phyloP scores from a whole-genome alignment of 768 basidiomycete genomes.

The Leccinum variicolor region DNA sequence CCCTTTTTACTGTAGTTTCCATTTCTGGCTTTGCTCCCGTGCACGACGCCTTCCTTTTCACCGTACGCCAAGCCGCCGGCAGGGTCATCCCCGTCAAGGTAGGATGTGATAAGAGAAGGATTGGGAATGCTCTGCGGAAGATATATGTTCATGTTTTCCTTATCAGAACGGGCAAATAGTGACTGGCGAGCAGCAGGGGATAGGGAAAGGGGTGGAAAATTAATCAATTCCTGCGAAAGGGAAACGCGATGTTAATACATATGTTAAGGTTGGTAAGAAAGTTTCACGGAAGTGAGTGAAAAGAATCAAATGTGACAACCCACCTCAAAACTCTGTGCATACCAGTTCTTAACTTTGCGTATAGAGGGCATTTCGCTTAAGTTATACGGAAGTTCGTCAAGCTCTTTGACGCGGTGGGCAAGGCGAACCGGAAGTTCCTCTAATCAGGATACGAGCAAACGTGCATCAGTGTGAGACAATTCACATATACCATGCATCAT shows the following conservation, averaged over 20 bases:
- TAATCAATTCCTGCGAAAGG: conserved; percentile 7
- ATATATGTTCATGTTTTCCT: conserved; percentile 16
- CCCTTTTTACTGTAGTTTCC: conserved; percentile 9
- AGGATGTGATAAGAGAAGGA: conserved; percentile 14
- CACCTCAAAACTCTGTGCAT: conserved; percentile 18
- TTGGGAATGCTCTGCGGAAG: conserved; percentile 14
- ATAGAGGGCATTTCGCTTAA: conserved; percentile 16
- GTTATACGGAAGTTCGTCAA: conserved; percentile 16
- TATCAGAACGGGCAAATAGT: conserved; percentile 7
- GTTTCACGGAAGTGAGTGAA: neutral
- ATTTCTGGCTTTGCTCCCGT: conserved; percentile 12
- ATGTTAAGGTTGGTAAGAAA: neutral
- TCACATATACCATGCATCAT: neutral
- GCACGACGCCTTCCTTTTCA: conserved; percentile 8
- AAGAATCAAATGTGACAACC: neutral
- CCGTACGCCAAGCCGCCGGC: conserved; percentile 13
- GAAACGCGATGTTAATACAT: neutral
- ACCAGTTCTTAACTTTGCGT: conserved; percentile 20
- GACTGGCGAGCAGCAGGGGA: conserved; percentile 14
- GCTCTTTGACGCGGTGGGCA: conserved; percentile 17
- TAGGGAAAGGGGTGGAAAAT: conserved; percentile 11
- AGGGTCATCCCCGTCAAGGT: conserved; percentile 29
- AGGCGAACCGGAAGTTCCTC: conserved; percentile 17
- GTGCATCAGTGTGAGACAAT: neutral
- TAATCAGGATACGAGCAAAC: neutral